Base-by-base conservation (phyloP, 108 stramenopile species). In the Stephanodiscus minutulus region DNA sequence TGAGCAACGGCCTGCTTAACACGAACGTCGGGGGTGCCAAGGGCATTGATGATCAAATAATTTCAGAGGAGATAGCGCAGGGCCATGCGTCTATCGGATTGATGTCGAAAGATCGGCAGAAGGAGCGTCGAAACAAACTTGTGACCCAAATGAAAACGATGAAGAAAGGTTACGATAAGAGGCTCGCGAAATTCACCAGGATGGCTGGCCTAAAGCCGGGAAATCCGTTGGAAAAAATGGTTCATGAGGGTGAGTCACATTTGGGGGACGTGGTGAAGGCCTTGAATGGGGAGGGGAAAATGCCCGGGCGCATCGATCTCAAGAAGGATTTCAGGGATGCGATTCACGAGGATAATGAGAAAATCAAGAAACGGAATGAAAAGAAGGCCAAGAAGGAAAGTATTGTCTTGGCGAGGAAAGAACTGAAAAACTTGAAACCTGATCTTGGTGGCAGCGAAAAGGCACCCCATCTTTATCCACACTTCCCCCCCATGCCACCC, bases 21-120 rank as follows among this genome's bases (percentile, higher is more conserved):
- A 46, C 64, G 22, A 62, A 66, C 49, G 65, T 74, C 7, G 54
- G 64, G 25, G 74, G 74, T 8, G 47, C 65, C 21, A 24, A 52
- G 49, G 74, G 74, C 7, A 66, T 74, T 8, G 74, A 74, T 59
- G 74, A 78, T 57, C 65, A 66, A 44, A 41, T 71, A 7, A 54
- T 61, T 53, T 29, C 66, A 24, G 77, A 78, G 47, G 65, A 78
- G 50, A 65, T 71, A 50, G 54, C 70, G 59, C 65, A 71, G 65
- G 77, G 77, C 18, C 59, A 61, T 41, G 77, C 64, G 8, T 61
- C 65, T 33, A 59, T 62, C 25, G 65, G 43, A 21, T 13, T 47
- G 5, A 28, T 55, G 69, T n/a, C 29, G 43, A 52, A 53, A 46
- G 59, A 66, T 68, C 54, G 39, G 25, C 39, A 24, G 29, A 61